A percentile compares a stretch with the other conserved stretches of the same genome.
Evolutionary conservation across 352 stramenopile genomes (phyloP).

Genomic region (Phytophthora vignae): DNA sequence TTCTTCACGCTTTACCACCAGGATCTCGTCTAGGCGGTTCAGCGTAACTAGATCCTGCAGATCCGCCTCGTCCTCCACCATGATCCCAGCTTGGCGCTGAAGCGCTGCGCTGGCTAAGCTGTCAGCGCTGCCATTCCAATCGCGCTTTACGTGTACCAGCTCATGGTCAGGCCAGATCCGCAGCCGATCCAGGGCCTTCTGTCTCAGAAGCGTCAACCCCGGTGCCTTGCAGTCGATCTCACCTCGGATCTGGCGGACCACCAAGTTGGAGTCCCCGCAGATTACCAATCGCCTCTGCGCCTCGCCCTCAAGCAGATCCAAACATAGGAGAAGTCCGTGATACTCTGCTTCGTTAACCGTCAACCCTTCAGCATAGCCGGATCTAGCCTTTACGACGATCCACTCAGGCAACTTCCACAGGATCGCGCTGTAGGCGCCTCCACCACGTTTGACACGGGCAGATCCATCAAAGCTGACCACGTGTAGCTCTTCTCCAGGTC

Average conservation of each 20-base stretch:
- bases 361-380: background rate
- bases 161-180: background rate
- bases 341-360: constrained; percentile 8
- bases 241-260: constrained; percentile 8
- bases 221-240: constrained; percentile 23
- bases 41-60: constrained; percentile 5
- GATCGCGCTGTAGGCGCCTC: constrained; percentile 5
- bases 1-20: background rate
- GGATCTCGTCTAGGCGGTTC: constrained; percentile 8
- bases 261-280: constrained; percentile 1
- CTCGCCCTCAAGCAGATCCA: background rate
- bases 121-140: constrained; percentile 10
- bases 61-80: background rate
- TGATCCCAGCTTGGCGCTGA: background rate
- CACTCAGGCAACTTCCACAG: background rate
- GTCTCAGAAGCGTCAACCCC: background rate
- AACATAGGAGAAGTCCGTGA: background rate
- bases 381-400: background rate
- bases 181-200: constrained; percentile 2
- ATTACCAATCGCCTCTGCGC: background rate
- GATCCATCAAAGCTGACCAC: constrained; percentile 11
- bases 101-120: background rate
- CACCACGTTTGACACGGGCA: background rate
- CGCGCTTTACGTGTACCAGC: constrained; percentile 11
- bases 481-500: background rate